Base-by-base conservation (phyloP, 1,139 yeast genomes). In the Nakaseomyces glabratus region DNA sequence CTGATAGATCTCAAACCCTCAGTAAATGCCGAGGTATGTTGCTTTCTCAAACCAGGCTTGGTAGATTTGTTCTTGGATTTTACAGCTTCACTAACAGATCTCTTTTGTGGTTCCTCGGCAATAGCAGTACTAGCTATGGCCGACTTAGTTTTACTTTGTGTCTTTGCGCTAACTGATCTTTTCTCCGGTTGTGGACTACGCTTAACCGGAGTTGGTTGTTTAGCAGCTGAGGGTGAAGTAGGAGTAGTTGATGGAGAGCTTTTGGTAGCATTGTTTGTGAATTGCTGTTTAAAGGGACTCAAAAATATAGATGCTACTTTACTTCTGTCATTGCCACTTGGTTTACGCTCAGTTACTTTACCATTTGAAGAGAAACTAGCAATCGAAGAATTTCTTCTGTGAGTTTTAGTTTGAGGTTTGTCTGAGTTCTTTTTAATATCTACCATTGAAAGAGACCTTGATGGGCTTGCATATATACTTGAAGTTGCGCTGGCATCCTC, bases 1-100 rank as follows among this genome's bases (percentile, higher is more conserved):
- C 81, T 69, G 16, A 84, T 69, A 14, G 63, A 68, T 49, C 88
- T 69, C 32, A 90, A 82, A 10, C 98, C 98, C 61, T 90, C 98
- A 51, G 78, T 77, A 60, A 90, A 90, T 0, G 97, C 98, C 1
- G 95, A 79, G 0, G 97, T 88, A 43, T 75, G 63, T 37, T 58
- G 64, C 69, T 80, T 76, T 61, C 59, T 72, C 11, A 15, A 21
- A 11, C 9, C 13, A 21, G 62, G 50, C 15, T 40, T 35, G 11
- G 44, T 36, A 32, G 48, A 48, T 2, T 46, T 42, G 16, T 44
- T 41, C 38, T 46, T 40, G 6, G 47, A 25, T 21, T 53, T 56
- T 11, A 46, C 48, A 10, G 55, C 56, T 35, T 56, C 59, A 36
- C 59, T 54, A 1, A 54, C 52, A 2, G 57, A 50, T 33, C 59